Conservation (phyloP, 2,329 filamentous ascomycete genomes). For the Fusarium sp. region DNA sequence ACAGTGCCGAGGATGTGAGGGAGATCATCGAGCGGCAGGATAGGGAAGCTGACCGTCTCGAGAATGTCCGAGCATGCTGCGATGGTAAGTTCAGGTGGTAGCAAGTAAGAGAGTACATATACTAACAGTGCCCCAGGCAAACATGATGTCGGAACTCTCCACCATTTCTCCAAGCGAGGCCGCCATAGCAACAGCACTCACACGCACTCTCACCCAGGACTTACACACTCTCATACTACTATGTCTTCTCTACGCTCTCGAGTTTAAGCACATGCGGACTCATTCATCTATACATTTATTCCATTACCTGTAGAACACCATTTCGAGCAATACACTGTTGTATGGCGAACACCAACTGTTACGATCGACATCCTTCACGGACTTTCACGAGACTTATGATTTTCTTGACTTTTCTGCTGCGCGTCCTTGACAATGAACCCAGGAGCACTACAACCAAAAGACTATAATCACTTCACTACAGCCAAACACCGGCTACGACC, state of each 20-base stretch:
- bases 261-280: slow-evolving; percentile 37
- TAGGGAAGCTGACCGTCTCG: slow-evolving; percentile 78
- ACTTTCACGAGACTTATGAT: slow-evolving; percentile 45
- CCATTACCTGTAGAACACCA: not conserved
- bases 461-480: slow-evolving; percentile 35
- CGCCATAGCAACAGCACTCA: slow-evolving; percentile 49
- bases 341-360: slow-evolving; percentile 28
- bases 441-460: slow-evolving; percentile 29
- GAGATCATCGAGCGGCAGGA: slow-evolving; percentile 82
- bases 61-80: slow-evolving; percentile 97
- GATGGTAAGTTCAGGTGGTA: slow-evolving; percentile 72
- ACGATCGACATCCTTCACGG: slow-evolving; percentile 43
- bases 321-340: slow-evolving; percentile 10
- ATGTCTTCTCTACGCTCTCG: slow-evolving; percentile 49
- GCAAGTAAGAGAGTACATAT: slow-evolving; percentile 21
- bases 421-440: slow-evolving; percentile 22
- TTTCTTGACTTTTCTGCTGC: slow-evolving; percentile 31
- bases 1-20: slow-evolving; percentile 84
- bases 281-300: slow-evolving; percentile 6
- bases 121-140: slow-evolving; percentile 60
- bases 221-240: slow-evolving; percentile 47
- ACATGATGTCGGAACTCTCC: slow-evolving; percentile 73
- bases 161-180: slow-evolving; percentile 56
- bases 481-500: slow-evolving; percentile 37
- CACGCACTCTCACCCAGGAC: slow-evolving; percentile 48